Base-by-base conservation (phyloP, 257 asterid species). In the Capsicum rhomboideum region DNA sequence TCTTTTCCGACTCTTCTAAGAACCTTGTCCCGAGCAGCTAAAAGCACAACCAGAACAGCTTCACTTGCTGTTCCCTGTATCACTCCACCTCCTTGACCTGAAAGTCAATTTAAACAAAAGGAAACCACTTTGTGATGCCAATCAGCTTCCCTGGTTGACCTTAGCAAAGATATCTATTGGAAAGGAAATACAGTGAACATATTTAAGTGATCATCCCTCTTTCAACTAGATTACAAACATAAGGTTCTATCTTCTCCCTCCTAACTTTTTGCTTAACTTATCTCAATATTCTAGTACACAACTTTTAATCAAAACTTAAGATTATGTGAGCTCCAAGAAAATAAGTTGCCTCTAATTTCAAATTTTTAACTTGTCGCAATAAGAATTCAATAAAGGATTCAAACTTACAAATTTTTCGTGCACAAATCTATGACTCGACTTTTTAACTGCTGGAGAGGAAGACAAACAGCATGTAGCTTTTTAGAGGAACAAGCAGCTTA, bases 31-130 rank as follows among this genome's bases (percentile, higher is more conserved):
- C 98, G 93, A 83, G 98, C 99, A 82, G 98, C 99, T 91, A 96
- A 87, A 86, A 94, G 94, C 86, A 91, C 98, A 83, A 96, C 99
- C 74, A 96, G 82, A 44, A 90, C 93, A 69, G 98, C 97, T 89
- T 96, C 99, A 88, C 99, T 96, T 58, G 99, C 97, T 46, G 99
- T 90, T 63, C 98, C 98, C 66, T 93, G 97, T 89, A 96, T 96
- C 44, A 96, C 98, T 44, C 98, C 99, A 84, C 98, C 99, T 69
- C 98, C 97, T 69, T 83, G 88, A 88, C 98, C 98, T 94, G 87
- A 84, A 84, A 86, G 37, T 78, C 88, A 49, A 83, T 85, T 72
- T 87, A 85, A 79, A 81, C 54, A 69, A 44, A 68, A 71, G 9
- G 31, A 79, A 82, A 78, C 56, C 83, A 80, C 82, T 77, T 86